Conservation (phyloP, 2,329 filamentous ascomycete genomes). For the Aureobasidium zeae region DNA sequence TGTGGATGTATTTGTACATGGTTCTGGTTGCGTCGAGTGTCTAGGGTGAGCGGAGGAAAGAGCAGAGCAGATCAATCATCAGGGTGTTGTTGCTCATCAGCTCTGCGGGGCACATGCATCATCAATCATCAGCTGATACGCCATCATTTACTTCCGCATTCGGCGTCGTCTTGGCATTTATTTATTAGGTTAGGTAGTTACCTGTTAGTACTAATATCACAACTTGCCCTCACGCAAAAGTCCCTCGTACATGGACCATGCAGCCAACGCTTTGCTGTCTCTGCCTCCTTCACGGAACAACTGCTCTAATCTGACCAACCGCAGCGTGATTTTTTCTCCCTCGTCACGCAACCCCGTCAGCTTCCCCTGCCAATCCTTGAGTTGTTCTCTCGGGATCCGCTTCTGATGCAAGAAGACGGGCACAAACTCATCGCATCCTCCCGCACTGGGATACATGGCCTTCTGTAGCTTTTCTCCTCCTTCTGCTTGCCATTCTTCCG, state of each 20-base stretch:
- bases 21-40: neutral
- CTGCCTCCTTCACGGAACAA: constrained; percentile 47
- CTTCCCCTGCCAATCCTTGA: constrained; percentile 43
- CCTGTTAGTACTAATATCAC: constrained; percentile 16
- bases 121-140: constrained; percentile 4
- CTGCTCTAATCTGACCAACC: constrained; percentile 42
- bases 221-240: constrained; percentile 41
- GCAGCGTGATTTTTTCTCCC: constrained; percentile 51
- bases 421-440: constrained; percentile 51
- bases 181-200: neutral
- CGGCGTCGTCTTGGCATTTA: neutral
- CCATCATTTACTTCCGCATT: neutral
- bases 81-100: constrained; percentile 10
- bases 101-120: constrained; percentile 4
- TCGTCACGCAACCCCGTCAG: constrained; percentile 46
- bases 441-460: constrained; percentile 46
- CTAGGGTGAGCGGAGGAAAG: neutral
- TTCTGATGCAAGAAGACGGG: constrained; percentile 49
- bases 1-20: constrained; percentile 79
- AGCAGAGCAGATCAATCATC: constrained; percentile 6
- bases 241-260: constrained; percentile 47
- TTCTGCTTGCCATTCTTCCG: constrained; percentile 12
- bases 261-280: constrained; percentile 49
- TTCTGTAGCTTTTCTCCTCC: constrained; percentile 35
- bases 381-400: constrained; percentile 37